phyloP scores from a whole-genome alignment of 1,284 basidiomycete species.

The Ganoderma lucidum region DNA sequence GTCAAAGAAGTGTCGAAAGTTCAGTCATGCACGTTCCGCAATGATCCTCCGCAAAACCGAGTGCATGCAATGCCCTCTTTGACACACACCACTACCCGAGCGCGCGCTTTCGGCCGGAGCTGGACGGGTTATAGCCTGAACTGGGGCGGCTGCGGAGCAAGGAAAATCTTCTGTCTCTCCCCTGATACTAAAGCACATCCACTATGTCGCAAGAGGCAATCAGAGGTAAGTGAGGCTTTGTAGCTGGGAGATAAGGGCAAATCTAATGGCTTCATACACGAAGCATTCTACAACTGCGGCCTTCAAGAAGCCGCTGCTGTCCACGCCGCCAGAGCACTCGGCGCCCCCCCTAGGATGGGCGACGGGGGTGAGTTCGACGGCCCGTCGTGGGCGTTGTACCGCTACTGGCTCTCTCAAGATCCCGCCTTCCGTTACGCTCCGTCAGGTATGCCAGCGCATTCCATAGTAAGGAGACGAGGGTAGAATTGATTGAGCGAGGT shows the following conservation, averaged over 20 bases:
- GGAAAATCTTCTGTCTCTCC: background rate
- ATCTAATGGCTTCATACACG: background rate
- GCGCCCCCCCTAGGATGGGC: conserved; percentile 2
- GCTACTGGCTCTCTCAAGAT: conserved; percentile 8
- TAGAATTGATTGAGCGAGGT: background rate
- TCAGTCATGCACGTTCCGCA: conserved; percentile 1
- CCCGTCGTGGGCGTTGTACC: conserved; percentile 12
- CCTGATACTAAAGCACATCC: background rate
- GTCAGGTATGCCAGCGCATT: conserved; percentile 1
- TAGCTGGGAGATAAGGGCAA: background rate
- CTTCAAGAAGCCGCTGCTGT: conserved; percentile 5
- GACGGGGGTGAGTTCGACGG: conserved; percentile 6
- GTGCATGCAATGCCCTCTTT: background rate
- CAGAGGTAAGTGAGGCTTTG: background rate
- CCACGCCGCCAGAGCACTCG: conserved; percentile 5
- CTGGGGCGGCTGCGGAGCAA: background rate
- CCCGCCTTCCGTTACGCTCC: background rate
- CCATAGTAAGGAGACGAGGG: background rate
- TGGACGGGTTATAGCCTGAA: background rate
- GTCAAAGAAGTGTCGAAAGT: background rate
- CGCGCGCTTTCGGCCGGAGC: conserved; percentile 2
- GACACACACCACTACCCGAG: background rate
- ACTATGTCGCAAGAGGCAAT: conserved; percentile 4
- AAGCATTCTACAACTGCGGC: conserved; percentile 15
- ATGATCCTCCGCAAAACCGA: conserved; percentile 7